phyloP scores from a whole-genome alignment of 768 basidiomycete species.

The Suillus lakei region DNA sequence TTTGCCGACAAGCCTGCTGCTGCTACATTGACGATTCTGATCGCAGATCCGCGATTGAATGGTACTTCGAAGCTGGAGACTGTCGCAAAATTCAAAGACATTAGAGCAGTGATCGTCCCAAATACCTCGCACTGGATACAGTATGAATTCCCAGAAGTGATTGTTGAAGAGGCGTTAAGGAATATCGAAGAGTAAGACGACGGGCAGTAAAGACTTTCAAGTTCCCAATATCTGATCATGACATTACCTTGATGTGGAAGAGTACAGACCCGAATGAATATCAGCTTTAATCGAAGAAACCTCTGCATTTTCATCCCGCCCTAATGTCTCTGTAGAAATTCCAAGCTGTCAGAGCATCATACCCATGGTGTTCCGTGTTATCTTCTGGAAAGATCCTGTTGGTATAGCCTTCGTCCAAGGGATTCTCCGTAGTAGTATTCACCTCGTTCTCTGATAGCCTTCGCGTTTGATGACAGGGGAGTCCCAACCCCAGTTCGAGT shows the following conservation, averaged over 20 bases:
- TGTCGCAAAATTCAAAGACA: slow-evolving; percentile 12
- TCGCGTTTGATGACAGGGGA: slow-evolving; percentile 27
- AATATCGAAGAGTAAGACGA: not conserved
- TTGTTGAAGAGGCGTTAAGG: slow-evolving; percentile 18
- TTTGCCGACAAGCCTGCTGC: slow-evolving; percentile 11
- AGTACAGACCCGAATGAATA: no score
- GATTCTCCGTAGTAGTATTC: slow-evolving; percentile 19
- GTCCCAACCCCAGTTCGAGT: slow-evolving; percentile 51
- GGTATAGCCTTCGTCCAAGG: no score
- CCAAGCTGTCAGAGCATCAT: slow-evolving; percentile 54
- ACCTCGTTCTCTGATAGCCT: slow-evolving; percentile 6
- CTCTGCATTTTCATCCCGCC: slow-evolving; percentile 76
- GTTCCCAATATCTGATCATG: no score
- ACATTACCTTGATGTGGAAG: not conserved
- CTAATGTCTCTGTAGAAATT: slow-evolving; percentile 67
- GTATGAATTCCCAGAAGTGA: slow-evolving; percentile 19
- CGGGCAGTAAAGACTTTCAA: not conserved
- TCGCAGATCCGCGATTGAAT: slow-evolving; percentile 12
- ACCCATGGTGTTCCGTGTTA: slow-evolving; percentile 41
- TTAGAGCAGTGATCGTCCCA: slow-evolving; percentile 16
- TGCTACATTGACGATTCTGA: slow-evolving; percentile 12
- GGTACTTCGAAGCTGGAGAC: slow-evolving; percentile 12
- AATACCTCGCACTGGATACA: slow-evolving; percentile 23
- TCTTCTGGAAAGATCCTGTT: slow-evolving; percentile 19
- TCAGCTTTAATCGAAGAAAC: slow-evolving; percentile 31